Evolutionary conservation across 2,329 filamentous ascomycete genomes (phyloP), one percentile per base, ranked within the genome.

Genomic region (Stromatinia cepivora): DNA sequence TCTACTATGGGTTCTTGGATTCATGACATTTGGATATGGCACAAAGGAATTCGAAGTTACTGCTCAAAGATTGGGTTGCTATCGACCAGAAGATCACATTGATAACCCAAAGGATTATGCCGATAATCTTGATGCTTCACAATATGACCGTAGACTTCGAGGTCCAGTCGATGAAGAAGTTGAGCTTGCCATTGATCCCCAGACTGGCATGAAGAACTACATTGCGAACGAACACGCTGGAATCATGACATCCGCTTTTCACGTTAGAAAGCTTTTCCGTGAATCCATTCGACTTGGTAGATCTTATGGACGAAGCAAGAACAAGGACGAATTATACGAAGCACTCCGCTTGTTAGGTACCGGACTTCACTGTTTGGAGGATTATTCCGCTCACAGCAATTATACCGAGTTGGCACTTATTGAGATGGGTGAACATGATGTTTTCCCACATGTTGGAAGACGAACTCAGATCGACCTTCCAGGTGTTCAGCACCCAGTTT

Each of bases 341-440:
- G 91, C 93, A 68, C 86, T 97, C 61, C 89, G 94, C 67, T 84
- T 97, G 25, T 83, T 97, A 72, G 94, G 94, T 70, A 97, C 93
- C 70, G 94, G 90, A 48, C 86, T 93, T 69, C 94, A 98, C 82
- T 97, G 93, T 78, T 82, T 97, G 34, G 94, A 97, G 82, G 94
- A 97, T 78, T 98, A 90, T 82, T 90, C 93, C 67, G 94, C 94
- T 22, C 94, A 97, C 81, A 96, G 92, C 79, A 97, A 97, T 84
- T 97, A 97, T 81, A 88, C 86, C 20, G 94, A 97, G 79, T 87
- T 97, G 70, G 92, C 91, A 70, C 84, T 97, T 61, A 93, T 95
- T 75, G 93, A 97, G 79, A 81, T 97, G 76, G 93, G 93, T 65
- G 93, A 95, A 80, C 83, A 81, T 8, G 86, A 92, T 71, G 81